Conservation (phyloP, 139 green algal species). For the Nannochloris sp. region DNA sequence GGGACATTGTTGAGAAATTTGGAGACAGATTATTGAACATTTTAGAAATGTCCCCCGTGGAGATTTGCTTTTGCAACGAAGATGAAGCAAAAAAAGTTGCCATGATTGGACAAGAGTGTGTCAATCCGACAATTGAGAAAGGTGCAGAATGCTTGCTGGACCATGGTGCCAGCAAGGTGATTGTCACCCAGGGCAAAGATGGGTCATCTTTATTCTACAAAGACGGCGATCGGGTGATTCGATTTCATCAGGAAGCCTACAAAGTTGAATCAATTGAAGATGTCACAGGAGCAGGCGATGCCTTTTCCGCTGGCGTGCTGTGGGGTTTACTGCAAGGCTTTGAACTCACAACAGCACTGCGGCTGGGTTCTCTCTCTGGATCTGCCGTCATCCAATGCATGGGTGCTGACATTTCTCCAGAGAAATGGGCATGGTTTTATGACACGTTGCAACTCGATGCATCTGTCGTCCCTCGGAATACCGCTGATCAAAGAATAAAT, state of each 20-base stretch:
- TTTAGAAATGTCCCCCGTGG: conserved; percentile 22
- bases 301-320: conserved; percentile 59
- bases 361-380: conserved; percentile 44
- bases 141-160: conserved; percentile 28
- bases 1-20: conserved; percentile 52
- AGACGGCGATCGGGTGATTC: background rate
- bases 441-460: conserved; percentile 25
- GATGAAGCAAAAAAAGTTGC: conserved; percentile 36
- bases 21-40: conserved; percentile 22
- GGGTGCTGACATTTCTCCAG: conserved; percentile 42
- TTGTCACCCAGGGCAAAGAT: conserved; percentile 51
- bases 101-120: background rate
- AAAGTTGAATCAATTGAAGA: conserved; percentile 26
- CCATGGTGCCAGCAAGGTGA: conserved; percentile 25
- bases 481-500: conserved; percentile 50
- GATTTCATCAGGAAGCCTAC: background rate
- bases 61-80: conserved; percentile 59
- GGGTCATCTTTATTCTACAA: conserved; percentile 33
- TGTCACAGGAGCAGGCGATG: conserved; percentile 55
- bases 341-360: conserved; percentile 8
- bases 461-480: conserved; percentile 34
- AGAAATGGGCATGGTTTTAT: conserved; percentile 45
- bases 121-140: conserved; percentile 4
- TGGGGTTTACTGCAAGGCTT: conserved; percentile 24
- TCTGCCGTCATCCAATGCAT: conserved; percentile 49